Evolutionary conservation across 2,329 filamentous ascomycete genomes (phyloP).

Genomic region (Hymenoscyphus fraxineus): DNA sequence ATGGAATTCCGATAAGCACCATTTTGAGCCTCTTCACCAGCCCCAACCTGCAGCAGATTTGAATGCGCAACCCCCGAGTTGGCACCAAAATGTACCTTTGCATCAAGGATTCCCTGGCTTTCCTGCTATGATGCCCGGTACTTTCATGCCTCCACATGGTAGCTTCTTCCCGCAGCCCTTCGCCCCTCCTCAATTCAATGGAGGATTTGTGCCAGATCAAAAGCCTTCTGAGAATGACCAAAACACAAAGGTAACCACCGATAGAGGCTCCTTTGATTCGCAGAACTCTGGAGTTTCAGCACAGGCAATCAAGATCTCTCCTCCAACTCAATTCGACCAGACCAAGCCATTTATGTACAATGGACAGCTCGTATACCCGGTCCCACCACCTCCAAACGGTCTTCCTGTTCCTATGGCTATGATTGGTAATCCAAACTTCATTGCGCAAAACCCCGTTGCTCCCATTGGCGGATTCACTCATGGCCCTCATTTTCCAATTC

Average conservation of each 20-base stretch:
- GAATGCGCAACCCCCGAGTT: constrained; percentile 6
- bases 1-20: constrained; percentile 28
- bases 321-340: constrained; percentile 34
- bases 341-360: constrained; percentile 35
- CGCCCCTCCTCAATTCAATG: constrained; percentile 10
- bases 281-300: constrained; percentile 10
- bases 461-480: constrained; percentile 18
- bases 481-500: constrained; percentile 16
- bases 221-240: constrained; percentile 1
- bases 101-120: constrained; percentile 12
- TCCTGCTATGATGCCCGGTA: constrained; percentile 17
- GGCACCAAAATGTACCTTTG: constrained; percentile 12
- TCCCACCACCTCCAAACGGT: constrained; percentile 25
- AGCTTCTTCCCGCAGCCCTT: constrained; percentile 15
- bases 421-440: constrained; percentile 28
- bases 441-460: constrained; percentile 14
- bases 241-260: constrained; percentile 9
- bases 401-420: constrained; percentile 28
- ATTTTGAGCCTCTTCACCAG: constrained; percentile 23
- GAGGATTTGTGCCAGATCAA: constrained; percentile 5
- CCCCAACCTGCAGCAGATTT: constrained; percentile 9
- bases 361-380: constrained; percentile 33
- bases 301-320: constrained; percentile 33
- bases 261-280: constrained; percentile 1
- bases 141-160: constrained; percentile 19